Evolutionary conservation across 1,139 yeast genomes (phyloP).

Genomic region (Blastobotrys niveus): DNA sequence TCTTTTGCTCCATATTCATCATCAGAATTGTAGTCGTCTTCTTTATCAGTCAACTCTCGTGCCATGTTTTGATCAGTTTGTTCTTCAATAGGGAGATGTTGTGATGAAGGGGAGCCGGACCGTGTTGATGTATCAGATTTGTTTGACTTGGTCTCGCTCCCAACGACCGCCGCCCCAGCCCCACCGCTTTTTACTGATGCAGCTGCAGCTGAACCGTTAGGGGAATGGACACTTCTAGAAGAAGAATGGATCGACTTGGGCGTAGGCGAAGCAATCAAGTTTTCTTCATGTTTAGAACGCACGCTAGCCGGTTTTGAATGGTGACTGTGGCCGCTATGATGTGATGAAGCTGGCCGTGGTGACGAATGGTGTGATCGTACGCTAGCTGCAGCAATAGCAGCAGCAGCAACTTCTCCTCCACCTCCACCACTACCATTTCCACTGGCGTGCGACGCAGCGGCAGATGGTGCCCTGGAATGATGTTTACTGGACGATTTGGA

Average conservation of each 20-base stretch:
- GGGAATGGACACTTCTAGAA: no score
- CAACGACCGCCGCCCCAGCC: constrained; percentile 4
- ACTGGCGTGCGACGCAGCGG: neutral
- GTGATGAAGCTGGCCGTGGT: neutral
- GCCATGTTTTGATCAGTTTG: constrained; percentile 1
- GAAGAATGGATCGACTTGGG: constrained; percentile 8
- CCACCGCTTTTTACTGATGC: neutral
- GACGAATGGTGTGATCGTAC: constrained; percentile 3
- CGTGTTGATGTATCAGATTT: neutral
- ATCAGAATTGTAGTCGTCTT: constrained; percentile 16
- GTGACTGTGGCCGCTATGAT: neutral
- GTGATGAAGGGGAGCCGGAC: neutral
- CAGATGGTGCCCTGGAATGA: neutral
- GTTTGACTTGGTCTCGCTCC: neutral
- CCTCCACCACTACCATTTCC: neutral
- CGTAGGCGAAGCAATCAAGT: constrained; percentile 6
- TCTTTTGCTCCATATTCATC: constrained; percentile 16
- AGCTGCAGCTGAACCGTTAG: neutral
- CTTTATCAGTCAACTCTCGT: constrained; percentile 10
- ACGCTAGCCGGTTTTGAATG: neutral
- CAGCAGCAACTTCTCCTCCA: neutral
- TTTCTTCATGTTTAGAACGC: neutral
- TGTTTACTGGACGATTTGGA: neutral
- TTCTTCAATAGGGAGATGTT: neutral
- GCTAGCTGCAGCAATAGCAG: neutral